These are phyloP conservation scores for Ganoderma lucidum DNA, from an alignment of 1,284 basidiomycete genomes.

Conservation along the genomic window DNA sequence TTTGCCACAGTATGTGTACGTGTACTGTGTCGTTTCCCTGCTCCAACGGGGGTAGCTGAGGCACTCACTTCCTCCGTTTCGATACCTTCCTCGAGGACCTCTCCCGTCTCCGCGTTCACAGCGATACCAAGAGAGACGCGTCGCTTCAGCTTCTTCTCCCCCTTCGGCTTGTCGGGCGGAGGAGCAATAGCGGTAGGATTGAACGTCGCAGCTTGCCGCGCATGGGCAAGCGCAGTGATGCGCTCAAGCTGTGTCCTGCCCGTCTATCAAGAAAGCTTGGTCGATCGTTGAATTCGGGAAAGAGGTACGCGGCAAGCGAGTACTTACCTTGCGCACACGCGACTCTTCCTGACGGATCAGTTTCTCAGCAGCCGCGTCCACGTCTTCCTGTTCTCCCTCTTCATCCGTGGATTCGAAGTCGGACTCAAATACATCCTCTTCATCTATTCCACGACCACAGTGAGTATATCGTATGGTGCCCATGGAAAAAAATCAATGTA, in stretches of 20 bases:
- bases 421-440: slow-evolving; percentile 80
- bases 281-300: slow-evolving; percentile 13
- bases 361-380: slow-evolving; percentile 60
- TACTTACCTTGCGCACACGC: slow-evolving; percentile 58
- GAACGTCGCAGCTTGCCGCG: slow-evolving; percentile 69
- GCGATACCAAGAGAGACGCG: slow-evolving; percentile 61
- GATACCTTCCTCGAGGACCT: slow-evolving; percentile 41
- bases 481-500: slow-evolving; percentile 32
- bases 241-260: slow-evolving; percentile 63
- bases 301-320: background rate
- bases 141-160: slow-evolving; percentile 51
- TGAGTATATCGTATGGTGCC: background rate
- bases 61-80: slow-evolving; percentile 8
- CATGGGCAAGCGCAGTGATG: slow-evolving; percentile 69
- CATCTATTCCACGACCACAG: slow-evolving; percentile 52
- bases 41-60: slow-evolving; percentile 31
- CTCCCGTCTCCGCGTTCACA: slow-evolving; percentile 65
- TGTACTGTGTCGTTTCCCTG: slow-evolving; percentile 66
- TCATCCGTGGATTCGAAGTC: slow-evolving; percentile 87
- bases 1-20: slow-evolving; percentile 71
- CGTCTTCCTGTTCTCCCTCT: slow-evolving; percentile 63
- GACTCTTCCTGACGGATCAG: slow-evolving; percentile 68
- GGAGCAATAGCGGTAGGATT: slow-evolving; percentile 50
- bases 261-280: slow-evolving; percentile 47
- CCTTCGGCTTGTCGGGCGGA: slow-evolving; percentile 41